phyloP scores from a whole-genome alignment of 495 filamentous ascomycete genomes.

The Aspergillus baeticus region DNA sequence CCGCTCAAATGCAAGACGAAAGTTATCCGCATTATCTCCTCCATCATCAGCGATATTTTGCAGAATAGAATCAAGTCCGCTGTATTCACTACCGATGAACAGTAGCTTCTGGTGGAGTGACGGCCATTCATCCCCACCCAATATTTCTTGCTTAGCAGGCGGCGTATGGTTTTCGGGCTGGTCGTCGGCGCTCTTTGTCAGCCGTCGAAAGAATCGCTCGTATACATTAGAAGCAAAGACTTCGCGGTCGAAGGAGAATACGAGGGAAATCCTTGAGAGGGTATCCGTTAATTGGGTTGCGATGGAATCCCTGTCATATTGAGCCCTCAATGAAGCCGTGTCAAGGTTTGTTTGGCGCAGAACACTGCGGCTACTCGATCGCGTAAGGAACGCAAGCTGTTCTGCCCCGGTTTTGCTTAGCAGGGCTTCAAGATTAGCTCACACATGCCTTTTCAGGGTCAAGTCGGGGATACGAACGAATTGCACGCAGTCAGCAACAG shows the following conservation, averaged over 20 bases:
- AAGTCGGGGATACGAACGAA: no score
- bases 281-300: background rate
- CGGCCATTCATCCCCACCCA: no score
- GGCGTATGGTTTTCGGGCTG: background rate
- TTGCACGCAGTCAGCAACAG: conserved; percentile 2
- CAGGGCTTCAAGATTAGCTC: background rate
- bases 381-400: background rate
- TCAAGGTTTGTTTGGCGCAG: background rate
- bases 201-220: background rate
- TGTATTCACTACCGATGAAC: no score
- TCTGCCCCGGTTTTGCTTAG: background rate
- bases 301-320: background rate
- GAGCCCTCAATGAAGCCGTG: background rate
- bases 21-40: no score
- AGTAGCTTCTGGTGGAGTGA: no score
- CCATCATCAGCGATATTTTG: no score
- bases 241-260: background rate
- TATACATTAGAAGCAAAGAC: background rate
- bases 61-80: no score
- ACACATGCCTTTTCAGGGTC: no score
- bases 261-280: background rate
- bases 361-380: background rate
- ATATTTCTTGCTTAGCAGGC: no score
- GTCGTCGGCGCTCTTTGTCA: background rate
- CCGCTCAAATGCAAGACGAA: background rate